Base-by-base conservation (phyloP, 2,329 filamentous ascomycete genomes). In the Zasmidium cellare region DNA sequence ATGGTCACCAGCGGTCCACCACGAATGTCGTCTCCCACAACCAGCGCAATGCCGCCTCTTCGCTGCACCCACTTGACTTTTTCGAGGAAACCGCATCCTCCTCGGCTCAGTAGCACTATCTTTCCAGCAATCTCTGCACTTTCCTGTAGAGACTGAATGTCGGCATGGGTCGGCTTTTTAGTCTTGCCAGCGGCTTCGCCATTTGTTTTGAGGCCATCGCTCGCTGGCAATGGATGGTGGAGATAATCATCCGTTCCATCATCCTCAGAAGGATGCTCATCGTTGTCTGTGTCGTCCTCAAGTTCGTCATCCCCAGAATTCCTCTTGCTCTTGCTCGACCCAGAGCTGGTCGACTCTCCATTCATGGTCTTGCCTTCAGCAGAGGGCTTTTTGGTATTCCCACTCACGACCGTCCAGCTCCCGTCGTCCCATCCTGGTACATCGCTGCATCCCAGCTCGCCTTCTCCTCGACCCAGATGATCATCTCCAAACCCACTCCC, bases 21-120 rank as follows among this genome's bases (percentile, higher is more conserved):
- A 60, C 90, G 89, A 57, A 90, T 88, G 73, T 97, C 90, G 73
- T 99, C 94, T 23, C 94, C 94, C 2, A 99, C 92, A 64, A 99
- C 96, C 59, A 99, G 80, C 35, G 91, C 94, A 59, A 92, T 83
- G 19, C 89, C 94, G 22, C 94, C 94, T 69, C 94, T 85, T 60
- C 92, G 84, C 74, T 99, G 94, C 12, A 90, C 91, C 94, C 94
- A 99, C 78, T 96, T 93, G 63, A 94, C 91, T 76, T 99, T 99
- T 72, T 97, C 93, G 59, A 97, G 76, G 73, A 99, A 99, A 3
- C 94, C 94, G 74, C 94, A 99, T 7, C 93, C 94, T 57, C 94
- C 94, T 55, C 94, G 87, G 73, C 91, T 96, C 56, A 99, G 80
- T 53, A 99, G 79, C 1, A 96, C 94, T 49, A 99, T 86, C 76